Evolutionary conservation across 2,329 filamentous ascomycete genomes (phyloP), one percentile per base, ranked within the genome.

Genomic region (Neofusicoccum umdonicola): DNA sequence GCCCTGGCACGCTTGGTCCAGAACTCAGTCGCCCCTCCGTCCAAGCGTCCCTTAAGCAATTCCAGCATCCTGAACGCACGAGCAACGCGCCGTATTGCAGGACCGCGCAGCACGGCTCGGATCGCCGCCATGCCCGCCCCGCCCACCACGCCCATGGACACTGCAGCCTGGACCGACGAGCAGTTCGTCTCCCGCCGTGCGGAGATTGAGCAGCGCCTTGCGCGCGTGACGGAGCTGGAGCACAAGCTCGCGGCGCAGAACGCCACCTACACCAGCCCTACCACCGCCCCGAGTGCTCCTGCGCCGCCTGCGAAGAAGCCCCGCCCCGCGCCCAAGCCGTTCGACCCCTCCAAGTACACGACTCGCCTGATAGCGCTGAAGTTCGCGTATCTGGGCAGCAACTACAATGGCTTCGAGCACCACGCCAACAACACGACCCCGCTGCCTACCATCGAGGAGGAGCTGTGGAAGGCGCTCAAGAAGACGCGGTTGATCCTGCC

Each of bases 371-470:
- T 99, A 68, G 95, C 94, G 7, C 82, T 99, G 66, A 98, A 97
- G 77, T 88, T 99, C 67, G 93, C 95, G 44, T 99, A 99, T 76
- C 81, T 98, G 41, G 95, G 95, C 52, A 91, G 92, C 75, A 86
- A 87, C 63, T 99, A 98, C 77, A 94, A 95, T 77, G 95, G 95
- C 1, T 96, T 93, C 76, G 95, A 99, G 80, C 91, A 94, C 77
- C 89, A 94, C 73, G 84, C 85, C 66, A 87, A 87, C 69, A 90
- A 90, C 66, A 80, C 76, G 1, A 90, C 87, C 4, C 86, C 87
- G 3, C 76, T 91, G 67, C 88, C 94, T 4, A 93, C 93, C 0
- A 90, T 99, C 67, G 95, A 99, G 77, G 93, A 97, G 78, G 91
- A 93, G 77, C 76, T 99, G 56, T 99, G 93, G 91, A 93, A 93